Evolutionary conservation across 306 rosid species (phyloP).

Genomic region (Echinosophora koreensis): DNA sequence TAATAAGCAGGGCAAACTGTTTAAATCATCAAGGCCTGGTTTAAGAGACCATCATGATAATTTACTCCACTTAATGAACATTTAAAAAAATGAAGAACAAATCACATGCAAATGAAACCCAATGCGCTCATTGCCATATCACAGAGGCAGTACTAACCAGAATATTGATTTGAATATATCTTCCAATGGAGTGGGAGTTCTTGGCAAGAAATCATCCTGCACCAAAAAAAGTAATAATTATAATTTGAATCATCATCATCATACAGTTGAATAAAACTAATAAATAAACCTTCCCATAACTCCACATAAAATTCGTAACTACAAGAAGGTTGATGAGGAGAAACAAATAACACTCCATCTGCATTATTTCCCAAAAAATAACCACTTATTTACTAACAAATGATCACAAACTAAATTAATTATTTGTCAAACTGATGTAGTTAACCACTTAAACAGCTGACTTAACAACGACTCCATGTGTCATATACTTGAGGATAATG

Average conservation of each 20-base stretch:
- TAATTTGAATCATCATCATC: constrained; percentile 28
- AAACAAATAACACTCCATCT: background rate
- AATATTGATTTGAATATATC: constrained; percentile 91
- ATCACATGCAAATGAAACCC: constrained; percentile 24
- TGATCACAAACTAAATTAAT: no score
- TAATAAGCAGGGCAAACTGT: constrained; percentile 97
- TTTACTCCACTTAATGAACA: constrained; percentile 52
- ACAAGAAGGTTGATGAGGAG: constrained; percentile 3
- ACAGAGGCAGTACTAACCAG: constrained; percentile 64
- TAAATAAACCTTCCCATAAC: background rate
- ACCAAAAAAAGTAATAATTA: background rate
- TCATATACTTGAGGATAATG: no score
- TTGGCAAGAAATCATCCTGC: constrained; percentile 97
- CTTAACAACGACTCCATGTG: no score
- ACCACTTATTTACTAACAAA: background rate
- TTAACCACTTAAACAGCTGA: background rate
- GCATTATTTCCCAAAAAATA: background rate
- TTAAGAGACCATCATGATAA: constrained; percentile 62
- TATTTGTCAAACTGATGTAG: background rate
- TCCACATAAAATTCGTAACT: constrained; percentile 1
- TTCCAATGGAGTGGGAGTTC: constrained; percentile 94
- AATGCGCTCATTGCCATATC: constrained; percentile 20
- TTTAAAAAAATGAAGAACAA: background rate
- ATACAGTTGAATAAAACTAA: constrained; percentile 4
- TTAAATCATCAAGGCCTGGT: constrained; percentile 74